Evolutionary conservation across 345 rosid species (phyloP).

Genomic region (Conringia planisiliqua): DNA sequence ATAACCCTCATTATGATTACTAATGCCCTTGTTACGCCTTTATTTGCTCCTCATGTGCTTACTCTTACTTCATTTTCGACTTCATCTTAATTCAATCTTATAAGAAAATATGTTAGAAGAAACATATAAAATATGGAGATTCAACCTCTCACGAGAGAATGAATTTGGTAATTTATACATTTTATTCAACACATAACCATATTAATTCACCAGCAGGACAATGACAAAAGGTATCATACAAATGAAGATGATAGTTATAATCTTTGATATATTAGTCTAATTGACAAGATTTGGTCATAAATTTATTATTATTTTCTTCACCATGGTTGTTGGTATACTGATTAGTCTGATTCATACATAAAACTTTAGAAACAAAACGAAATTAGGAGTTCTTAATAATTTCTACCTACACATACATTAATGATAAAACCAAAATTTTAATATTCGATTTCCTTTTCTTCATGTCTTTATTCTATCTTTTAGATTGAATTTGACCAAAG

Average conservation of each 20-base stretch:
- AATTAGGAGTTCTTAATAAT: neutral
- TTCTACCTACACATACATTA: neutral
- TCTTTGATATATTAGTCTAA: too few relatives aligned
- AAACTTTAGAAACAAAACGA: neutral
- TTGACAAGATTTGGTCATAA: too few relatives aligned
- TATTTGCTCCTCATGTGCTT: conserved; percentile 23
- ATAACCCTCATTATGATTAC: conserved; percentile 17
- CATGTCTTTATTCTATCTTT: neutral
- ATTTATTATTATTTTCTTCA: too few relatives aligned
- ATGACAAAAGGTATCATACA: too few relatives aligned
- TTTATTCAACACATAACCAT: too few relatives aligned
- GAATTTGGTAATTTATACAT: neutral
- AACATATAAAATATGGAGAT: neutral
- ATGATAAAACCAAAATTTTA: neutral
- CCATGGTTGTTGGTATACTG: too few relatives aligned
- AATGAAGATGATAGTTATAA: too few relatives aligned
- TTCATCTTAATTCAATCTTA: neutral
- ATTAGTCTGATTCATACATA: too few relatives aligned
- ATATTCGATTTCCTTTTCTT: neutral
- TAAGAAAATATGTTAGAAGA: neutral
- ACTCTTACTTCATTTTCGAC: neutral
- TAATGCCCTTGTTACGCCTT: conserved; percentile 17
- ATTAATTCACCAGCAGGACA: too few relatives aligned
- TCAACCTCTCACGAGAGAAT: neutral
- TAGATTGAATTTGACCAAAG: neutral